Evolutionary conservation across 306 rosid genomes (phyloP).

Genomic region (Cicer chorassanicum): DNA sequence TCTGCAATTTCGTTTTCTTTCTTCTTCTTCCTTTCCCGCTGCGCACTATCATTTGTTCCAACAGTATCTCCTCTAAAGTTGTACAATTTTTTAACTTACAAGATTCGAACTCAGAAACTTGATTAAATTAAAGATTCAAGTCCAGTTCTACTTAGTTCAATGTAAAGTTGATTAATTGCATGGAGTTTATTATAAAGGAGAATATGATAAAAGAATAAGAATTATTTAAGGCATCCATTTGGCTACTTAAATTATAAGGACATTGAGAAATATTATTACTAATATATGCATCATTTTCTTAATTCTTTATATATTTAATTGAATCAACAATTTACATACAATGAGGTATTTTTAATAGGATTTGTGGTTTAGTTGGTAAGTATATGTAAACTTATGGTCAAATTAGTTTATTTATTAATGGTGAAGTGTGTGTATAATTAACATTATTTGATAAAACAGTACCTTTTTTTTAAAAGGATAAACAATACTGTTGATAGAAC

Average conservation of each 20-base stretch:
- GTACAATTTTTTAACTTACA: too few species aligned
- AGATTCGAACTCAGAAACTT: too few species aligned
- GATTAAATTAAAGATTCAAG: too few species aligned
- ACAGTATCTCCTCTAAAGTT: too few species aligned
- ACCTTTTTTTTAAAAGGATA: too few species aligned
- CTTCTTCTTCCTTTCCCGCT: too few species aligned
- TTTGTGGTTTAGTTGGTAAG: not conserved
- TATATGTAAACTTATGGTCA: not conserved
- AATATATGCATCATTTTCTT: not conserved
- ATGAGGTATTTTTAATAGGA: not conserved
- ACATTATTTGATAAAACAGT: not conserved
- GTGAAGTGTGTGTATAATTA: slow-evolving; percentile 11
- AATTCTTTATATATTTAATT: not conserved
- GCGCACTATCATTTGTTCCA: too few species aligned
- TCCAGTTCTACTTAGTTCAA: too few species aligned
- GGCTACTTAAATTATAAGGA: not conserved
- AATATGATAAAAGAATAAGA: not conserved
- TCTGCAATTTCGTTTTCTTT: too few species aligned
- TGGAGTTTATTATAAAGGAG: too few species aligned
- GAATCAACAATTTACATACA: not conserved
- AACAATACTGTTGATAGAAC: too few species aligned
- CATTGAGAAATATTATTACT: not conserved
- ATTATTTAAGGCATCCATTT: not conserved
- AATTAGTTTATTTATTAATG: not conserved
- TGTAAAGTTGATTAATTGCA: too few species aligned